A percentile compares a stretch with the other conserved stretches of the same genome.
Conservation (phyloP, 169 alveolate species). For the Neospora caninum region DNA sequence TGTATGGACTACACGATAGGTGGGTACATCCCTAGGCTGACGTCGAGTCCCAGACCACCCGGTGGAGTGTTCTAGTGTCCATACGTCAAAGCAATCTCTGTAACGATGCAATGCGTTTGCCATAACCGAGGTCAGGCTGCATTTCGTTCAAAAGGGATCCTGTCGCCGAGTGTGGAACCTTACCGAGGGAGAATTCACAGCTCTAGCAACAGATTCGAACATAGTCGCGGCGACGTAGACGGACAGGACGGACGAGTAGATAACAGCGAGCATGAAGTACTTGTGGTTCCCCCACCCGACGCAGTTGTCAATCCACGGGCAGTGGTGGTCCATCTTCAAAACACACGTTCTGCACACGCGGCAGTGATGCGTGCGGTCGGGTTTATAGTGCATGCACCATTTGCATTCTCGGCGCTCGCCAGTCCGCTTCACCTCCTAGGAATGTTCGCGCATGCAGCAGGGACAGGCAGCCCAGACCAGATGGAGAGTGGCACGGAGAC, state of each 20-base stretch:
- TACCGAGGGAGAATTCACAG: conserved; percentile 44
- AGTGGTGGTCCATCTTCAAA: conserved; percentile 90
- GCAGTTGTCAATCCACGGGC: conserved; percentile 90
- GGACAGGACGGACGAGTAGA: conserved; percentile 79
- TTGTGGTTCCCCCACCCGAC: conserved; percentile 89
- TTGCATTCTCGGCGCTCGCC: conserved; percentile 90
- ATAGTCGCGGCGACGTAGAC: conserved; percentile 75
- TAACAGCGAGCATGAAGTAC: conserved; percentile 79
- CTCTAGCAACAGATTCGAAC: conserved; percentile 74
- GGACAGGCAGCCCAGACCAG: neutral
- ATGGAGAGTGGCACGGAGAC: neutral
- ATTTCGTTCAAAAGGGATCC: too few species aligned
- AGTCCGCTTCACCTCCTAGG: conserved; percentile 91
- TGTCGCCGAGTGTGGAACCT: neutral
- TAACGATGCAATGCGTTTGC: too few species aligned
- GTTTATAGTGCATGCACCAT: conserved; percentile 90
- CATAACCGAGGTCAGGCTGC: too few species aligned
- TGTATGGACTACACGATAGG: too few species aligned
- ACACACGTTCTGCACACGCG: conserved; percentile 86
- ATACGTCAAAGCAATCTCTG: too few species aligned
- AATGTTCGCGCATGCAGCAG: neutral
- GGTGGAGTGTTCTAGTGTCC: too few species aligned
- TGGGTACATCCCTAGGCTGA: too few species aligned
- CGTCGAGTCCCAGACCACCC: too few species aligned
- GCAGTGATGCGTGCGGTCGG: conserved; percentile 93